Base-by-base conservation (phyloP, 2,329 filamentous ascomycete genomes). In the Fusarium irregulare region DNA sequence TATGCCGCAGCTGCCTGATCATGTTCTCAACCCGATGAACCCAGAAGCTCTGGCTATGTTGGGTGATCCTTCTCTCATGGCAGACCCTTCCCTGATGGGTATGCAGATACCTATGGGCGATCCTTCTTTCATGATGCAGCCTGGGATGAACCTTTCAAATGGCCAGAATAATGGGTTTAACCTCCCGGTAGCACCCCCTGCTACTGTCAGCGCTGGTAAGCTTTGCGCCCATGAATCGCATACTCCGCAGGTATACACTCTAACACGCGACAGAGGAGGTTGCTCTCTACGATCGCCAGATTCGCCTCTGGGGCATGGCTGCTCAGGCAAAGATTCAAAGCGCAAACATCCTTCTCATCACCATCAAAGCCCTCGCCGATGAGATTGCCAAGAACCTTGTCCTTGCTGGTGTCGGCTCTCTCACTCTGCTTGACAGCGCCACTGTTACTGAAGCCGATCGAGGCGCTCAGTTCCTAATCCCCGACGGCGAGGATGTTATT, bases 381-480 rank as follows among this genome's bases (percentile, higher is more conserved):
- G 96, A 99, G 82, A 92, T 98, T 57, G 94, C 96, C 68, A 99
- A 99, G 84, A 99, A 98, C 78, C 90, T 99, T 23, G 95, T 98
- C 20, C 89, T 99, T 4, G 94, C 96, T 23, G 96, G 96, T 64
- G 92, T 99, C 75, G 92, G 92, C 60, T 95, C 93, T 32, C 86
- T 99, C 66, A 98, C 95, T 18, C 89, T 99, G 59, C 85, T 96
- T 62, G 96, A 99, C 80, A 87, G 92, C 75, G 89, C 91, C 57
- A 68, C 82, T 12, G 92, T 97, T 59, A 91, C 88, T 1, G 91
- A 94, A 75, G 88, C 91, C 53, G 95, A 98, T 78, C 83, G 97
- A 4, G 93, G 92, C 41, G 88, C 91, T 18, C 91, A 94, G 73
- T 95, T 98, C 83, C 93, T 98, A 80, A 82, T 98, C 55, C 87